Evolutionary conservation across 192 early-diverging fungal species (phyloP).

Genomic region (Kickxella alabastrina): DNA sequence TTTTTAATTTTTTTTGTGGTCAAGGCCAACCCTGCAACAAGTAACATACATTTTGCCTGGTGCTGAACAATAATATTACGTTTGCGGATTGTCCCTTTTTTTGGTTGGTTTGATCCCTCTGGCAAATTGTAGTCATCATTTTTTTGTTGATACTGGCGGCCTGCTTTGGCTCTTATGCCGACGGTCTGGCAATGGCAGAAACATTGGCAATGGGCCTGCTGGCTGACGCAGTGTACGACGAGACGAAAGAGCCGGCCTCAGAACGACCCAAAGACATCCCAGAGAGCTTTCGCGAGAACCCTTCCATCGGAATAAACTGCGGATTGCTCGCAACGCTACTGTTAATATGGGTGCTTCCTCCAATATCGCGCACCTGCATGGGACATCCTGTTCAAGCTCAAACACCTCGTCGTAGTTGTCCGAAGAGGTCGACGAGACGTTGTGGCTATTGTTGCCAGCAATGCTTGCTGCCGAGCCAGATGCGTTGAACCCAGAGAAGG

Average conservation of each 20-base stretch:
- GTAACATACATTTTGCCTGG: no score
- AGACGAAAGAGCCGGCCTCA: conserved; percentile 1
- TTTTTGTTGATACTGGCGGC: no score
- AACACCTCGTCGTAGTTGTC: conserved; percentile 47
- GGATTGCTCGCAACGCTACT: conserved; percentile 23
- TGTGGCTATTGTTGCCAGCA: conserved; percentile 17
- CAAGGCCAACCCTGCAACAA: no score
- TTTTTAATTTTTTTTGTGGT: no score
- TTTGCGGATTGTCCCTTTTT: no score
- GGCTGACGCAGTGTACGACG: not conserved
- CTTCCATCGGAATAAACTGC: conserved; percentile 38
- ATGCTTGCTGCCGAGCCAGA: conserved; percentile 13
- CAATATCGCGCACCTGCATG: not conserved
- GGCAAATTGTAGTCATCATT: no score
- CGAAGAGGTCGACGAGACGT: conserved; percentile 37
- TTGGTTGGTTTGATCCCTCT: no score
- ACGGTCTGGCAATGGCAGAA: conserved; percentile 35
- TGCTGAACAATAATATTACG: no score
- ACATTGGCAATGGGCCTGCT: conserved; percentile 16
- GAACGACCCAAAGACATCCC: conserved; percentile 25
- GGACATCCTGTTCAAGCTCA: conserved; percentile 43
- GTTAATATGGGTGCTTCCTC: not conserved
- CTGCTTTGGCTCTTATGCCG: no score
- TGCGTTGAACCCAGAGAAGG: conserved; percentile 5
- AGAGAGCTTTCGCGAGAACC: conserved; percentile 35